These are phyloP conservation scores for Picochlorum sp. DNA, from an alignment of 139 green algal species.

Conservation along the genomic window DNA sequence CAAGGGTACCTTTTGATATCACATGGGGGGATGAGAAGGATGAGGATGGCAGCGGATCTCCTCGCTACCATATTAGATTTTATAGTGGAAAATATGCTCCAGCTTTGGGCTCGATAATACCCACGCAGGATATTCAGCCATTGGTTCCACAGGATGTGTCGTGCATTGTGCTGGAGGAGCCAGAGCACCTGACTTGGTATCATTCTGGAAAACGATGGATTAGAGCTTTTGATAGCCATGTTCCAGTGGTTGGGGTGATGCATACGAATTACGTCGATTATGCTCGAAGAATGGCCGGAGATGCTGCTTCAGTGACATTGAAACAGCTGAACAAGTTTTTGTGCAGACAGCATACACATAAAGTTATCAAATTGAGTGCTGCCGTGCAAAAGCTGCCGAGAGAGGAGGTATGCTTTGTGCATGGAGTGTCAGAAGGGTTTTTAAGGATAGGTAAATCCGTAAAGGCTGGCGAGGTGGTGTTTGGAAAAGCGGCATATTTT, in stretches of 20 bases:
- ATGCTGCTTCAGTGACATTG: conserved; percentile 7
- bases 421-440: conserved; percentile 79
- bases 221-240: conserved; percentile 39
- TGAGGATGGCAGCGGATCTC: not conserved
- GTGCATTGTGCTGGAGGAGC: conserved; percentile 57
- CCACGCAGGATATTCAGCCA: conserved; percentile 42
- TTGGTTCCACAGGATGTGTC: conserved; percentile 42
- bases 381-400: conserved; percentile 82
- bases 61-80: conserved; percentile 8
- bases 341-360: conserved; percentile 68
- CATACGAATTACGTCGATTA: conserved; percentile 73
- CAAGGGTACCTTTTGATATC: conserved; percentile 25
- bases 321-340: conserved; percentile 57
- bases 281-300: conserved; percentile 22
- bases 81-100: conserved; percentile 36
- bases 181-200: conserved; percentile 70
- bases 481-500: conserved; percentile 74
- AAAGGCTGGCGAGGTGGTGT: not conserved
- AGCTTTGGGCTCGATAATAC: conserved; percentile 50
- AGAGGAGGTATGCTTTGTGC: conserved; percentile 73
- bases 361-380: conserved; percentile 89
- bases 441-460: conserved; percentile 47
- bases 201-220: conserved; percentile 51
- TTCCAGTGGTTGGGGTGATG: conserved; percentile 47
- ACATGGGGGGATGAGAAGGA: not conserved